Evolutionary conservation across 257 asterid species (phyloP).

Genomic region (Solanum piurae): DNA sequence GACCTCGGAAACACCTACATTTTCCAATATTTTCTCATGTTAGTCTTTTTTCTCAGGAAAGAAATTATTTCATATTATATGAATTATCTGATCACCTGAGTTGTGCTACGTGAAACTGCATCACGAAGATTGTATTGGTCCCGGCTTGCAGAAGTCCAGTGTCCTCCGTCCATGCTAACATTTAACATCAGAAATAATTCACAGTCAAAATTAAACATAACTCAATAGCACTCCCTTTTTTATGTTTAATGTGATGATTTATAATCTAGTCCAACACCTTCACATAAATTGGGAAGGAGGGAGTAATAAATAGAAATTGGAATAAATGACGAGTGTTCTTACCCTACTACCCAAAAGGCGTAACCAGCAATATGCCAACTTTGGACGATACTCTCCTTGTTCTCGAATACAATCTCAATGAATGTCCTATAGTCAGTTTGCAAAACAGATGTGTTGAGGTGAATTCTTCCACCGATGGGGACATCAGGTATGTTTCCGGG

Average conservation of each 20-base stretch:
- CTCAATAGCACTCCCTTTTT: background rate
- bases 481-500: slow-evolving; percentile 14
- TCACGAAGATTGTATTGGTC: slow-evolving; percentile 50
- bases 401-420: slow-evolving; percentile 67
- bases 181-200: background rate
- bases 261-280: background rate
- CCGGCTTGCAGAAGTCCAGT: slow-evolving; percentile 46
- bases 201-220: background rate
- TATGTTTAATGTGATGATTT: background rate
- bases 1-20: slow-evolving; percentile 66
- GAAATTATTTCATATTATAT: background rate
- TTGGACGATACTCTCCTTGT: slow-evolving; percentile 55
- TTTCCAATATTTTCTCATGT: background rate
- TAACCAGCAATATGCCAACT: slow-evolving; percentile 83
- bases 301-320: background rate
- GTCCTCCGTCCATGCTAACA: slow-evolving; percentile 63
- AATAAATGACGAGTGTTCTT: background rate
- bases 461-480: slow-evolving; percentile 71
- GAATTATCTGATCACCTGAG: slow-evolving; percentile 26
- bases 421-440: slow-evolving; percentile 58
- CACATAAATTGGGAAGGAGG: background rate
- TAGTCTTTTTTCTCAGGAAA: background rate
- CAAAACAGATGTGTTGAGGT: slow-evolving; percentile 63
- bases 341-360: slow-evolving; percentile 90
- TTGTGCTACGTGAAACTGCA: slow-evolving; percentile 52